A percentile compares a stretch with the other conserved stretches of the same genome.
Evolutionary conservation across 1,284 basidiomycete species (phyloP).

Genomic region (Leccinum pallidistipes): DNA sequence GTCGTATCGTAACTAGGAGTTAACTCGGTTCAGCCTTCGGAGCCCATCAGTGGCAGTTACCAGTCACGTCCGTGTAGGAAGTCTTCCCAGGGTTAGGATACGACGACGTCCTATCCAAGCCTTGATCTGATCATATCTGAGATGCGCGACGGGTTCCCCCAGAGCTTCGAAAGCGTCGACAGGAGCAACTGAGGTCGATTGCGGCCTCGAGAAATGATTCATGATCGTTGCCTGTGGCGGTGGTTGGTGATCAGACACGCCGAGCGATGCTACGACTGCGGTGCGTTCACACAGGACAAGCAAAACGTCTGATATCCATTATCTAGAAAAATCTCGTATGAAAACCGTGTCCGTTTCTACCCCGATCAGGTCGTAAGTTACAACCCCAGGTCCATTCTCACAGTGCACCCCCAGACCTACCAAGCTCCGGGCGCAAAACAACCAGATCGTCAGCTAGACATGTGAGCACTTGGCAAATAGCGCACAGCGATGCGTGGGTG

Average conservation of each 20-base stretch:
- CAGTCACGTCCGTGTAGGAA: neutral
- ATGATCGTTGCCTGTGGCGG: conserved; percentile 26
- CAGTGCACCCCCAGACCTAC: conserved; percentile 7
- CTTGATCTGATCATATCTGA: conserved; percentile 1
- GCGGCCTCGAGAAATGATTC: neutral
- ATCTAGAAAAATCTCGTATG: neutral
- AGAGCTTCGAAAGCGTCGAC: neutral
- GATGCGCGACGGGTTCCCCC: neutral
- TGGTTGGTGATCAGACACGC: neutral
- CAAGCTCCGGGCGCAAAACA: conserved; percentile 1
- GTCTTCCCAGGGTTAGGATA: neutral
- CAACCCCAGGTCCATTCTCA: conserved; percentile 21
- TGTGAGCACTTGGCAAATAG: conserved; percentile 6
- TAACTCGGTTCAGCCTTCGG: neutral
- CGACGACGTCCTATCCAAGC: neutral
- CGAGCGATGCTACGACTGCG: neutral
- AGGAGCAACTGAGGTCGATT: conserved; percentile 12
- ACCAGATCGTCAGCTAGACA: conserved; percentile 12
- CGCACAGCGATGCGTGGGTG: conserved; percentile 13
- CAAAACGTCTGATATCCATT: neutral
- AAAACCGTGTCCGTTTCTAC: conserved; percentile 3
- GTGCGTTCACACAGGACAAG: neutral
- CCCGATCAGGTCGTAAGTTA: conserved; percentile 11
- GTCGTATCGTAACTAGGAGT: neutral
- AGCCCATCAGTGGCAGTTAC: neutral